Percentiles rank a stretch among this genome's conserved stretches.
These are phyloP conservation scores for Kwoniella botswanensis DNA, from an alignment of 768 basidiomycete species.

Conservation along the genomic window DNA sequence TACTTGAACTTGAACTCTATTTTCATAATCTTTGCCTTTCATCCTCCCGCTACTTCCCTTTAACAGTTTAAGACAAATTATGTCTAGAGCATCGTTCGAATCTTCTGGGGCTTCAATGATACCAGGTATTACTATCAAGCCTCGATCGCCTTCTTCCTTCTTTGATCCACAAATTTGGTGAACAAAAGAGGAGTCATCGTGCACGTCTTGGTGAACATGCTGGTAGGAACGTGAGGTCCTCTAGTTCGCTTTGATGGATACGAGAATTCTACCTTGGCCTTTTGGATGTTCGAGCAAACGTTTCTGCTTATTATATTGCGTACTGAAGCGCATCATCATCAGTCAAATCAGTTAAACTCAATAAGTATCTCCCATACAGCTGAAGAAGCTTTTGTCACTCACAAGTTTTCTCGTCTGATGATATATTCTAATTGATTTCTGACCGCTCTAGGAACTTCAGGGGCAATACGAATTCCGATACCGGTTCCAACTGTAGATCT, in stretches of 20 bases:
- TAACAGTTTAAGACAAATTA: no score
- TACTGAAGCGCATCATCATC: background rate
- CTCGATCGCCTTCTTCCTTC: background rate
- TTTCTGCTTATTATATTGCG: background rate
- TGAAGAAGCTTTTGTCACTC: background rate
- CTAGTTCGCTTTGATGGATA: background rate
- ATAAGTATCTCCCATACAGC: background rate
- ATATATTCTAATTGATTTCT: background rate
- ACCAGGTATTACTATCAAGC: no score
- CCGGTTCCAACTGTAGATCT: background rate
- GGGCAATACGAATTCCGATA: background rate
- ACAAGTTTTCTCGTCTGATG: background rate
- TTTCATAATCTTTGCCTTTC: no score
- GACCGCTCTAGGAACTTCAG: background rate
- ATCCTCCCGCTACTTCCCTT: no score
- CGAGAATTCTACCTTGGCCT: background rate
- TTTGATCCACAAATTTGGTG: background rate
- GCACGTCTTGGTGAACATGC: background rate
- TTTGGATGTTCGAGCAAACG: background rate
- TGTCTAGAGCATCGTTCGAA: no score
- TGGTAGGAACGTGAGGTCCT: background rate
- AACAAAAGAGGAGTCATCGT: background rate
- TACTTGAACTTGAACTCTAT: no score
- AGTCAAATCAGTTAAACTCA: background rate
- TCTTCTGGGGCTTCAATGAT: no score